Percentiles rank a stretch among this genome's conserved stretches.
Evolutionary conservation across 768 basidiomycete genomes (phyloP).

Genomic region (Agrocybe pediades): DNA sequence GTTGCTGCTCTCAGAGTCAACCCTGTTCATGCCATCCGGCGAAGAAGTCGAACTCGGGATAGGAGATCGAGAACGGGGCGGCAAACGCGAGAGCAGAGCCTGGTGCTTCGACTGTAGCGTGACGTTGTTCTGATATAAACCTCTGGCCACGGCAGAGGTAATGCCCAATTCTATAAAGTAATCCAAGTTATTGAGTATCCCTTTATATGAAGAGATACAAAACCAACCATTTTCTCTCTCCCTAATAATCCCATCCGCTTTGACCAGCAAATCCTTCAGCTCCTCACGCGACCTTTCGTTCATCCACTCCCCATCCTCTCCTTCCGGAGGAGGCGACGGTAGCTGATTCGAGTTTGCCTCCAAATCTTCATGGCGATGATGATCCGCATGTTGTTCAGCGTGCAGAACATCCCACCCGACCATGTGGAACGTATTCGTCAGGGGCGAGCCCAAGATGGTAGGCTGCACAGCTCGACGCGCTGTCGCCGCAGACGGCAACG

Average conservation of each 20-base stretch:
- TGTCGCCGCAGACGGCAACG: constrained; percentile 29
- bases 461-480: constrained; percentile 17
- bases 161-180: constrained; percentile 56
- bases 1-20: constrained; percentile 25
- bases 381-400: neutral
- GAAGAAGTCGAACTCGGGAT: constrained; percentile 35
- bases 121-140: constrained; percentile 67
- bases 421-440: constrained; percentile 26
- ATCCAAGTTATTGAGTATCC: neutral
- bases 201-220: constrained; percentile 9
- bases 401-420: constrained; percentile 21
- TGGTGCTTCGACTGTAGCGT: constrained; percentile 73
- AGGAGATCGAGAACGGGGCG: constrained; percentile 48
- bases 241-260: constrained; percentile 76
- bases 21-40: constrained; percentile 33
- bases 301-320: constrained; percentile 20
- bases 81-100: constrained; percentile 66
- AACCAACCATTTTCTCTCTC: constrained; percentile 69
- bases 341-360: constrained; percentile 3
- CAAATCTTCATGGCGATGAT: too few relatives aligned
- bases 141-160: constrained; percentile 70
- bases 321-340: constrained; percentile 12
- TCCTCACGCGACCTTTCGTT: constrained; percentile 73
- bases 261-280: constrained; percentile 65
- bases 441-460: constrained; percentile 27